Evolutionary conservation across 345 rosid genomes (phyloP).

Genomic region (Camelina neglecta): DNA sequence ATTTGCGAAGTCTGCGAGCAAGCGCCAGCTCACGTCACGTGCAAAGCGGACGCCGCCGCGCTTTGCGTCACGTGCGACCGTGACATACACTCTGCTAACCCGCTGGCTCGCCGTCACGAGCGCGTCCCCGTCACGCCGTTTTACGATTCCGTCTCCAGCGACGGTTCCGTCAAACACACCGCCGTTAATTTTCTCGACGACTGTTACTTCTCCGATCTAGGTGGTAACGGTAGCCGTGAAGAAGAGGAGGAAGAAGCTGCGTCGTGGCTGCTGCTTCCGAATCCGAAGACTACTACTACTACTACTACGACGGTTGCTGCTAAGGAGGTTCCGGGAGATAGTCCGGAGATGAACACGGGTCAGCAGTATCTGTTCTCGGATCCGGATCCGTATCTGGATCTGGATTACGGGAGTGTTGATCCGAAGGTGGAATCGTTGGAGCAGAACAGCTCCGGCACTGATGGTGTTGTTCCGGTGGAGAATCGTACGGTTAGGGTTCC

Average conservation of each 20-base stretch:
- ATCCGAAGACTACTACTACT: slow-evolving; percentile 52
- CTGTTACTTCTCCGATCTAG: slow-evolving; percentile 56
- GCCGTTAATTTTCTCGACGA: slow-evolving; percentile 63
- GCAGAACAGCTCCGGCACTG: slow-evolving; percentile 80
- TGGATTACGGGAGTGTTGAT: slow-evolving; percentile 65
- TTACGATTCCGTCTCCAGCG: slow-evolving; percentile 58
- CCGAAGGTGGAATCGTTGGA: slow-evolving; percentile 70
- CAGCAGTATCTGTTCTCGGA: slow-evolving; percentile 68
- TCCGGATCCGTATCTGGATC: slow-evolving; percentile 78
- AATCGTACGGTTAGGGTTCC: slow-evolving; percentile 47
- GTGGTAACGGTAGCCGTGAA: slow-evolving; percentile 53
- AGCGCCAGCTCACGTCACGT: slow-evolving; percentile 94
- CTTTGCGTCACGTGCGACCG: slow-evolving; percentile 94
- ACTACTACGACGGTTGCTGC: not conserved
- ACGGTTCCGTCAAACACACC: slow-evolving; percentile 44
- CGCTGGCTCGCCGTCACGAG: slow-evolving; percentile 89
- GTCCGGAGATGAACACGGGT: slow-evolving; percentile 66
- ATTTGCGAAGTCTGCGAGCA: slow-evolving; percentile 99
- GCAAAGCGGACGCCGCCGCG: slow-evolving; percentile 99
- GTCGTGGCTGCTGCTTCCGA: slow-evolving; percentile 81
- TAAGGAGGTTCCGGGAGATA: slow-evolving; percentile 44
- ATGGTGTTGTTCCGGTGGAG: slow-evolving; percentile 88
- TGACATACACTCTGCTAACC: slow-evolving; percentile 97
- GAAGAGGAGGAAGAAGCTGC: slow-evolving; percentile 95
- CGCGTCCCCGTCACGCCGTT: slow-evolving; percentile 83